Evolutionary conservation across 1,284 basidiomycete genomes (phyloP).

Genomic region (Pterulicium gracile): DNA sequence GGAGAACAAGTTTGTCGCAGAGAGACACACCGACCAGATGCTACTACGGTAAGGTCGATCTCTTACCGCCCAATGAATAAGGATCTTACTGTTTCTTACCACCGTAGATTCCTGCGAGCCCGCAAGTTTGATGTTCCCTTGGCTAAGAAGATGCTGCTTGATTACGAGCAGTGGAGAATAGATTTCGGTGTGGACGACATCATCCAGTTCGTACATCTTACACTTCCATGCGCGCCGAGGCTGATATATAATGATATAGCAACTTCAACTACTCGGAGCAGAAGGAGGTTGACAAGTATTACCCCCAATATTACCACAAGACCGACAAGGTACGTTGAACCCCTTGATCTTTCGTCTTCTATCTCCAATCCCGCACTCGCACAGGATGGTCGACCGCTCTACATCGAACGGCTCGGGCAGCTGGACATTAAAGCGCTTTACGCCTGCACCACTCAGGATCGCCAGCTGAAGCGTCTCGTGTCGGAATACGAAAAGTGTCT

Average conservation of each 20-base stretch:
- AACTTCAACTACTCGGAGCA: slow-evolving; percentile 88
- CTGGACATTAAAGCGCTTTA: slow-evolving; percentile 84
- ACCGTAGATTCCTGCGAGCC: slow-evolving; percentile 71
- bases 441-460: slow-evolving; percentile 74
- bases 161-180: slow-evolving; percentile 85
- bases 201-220: slow-evolving; percentile 45
- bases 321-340: slow-evolving; percentile 65
- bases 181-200: slow-evolving; percentile 86
- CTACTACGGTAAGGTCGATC: slow-evolving; percentile 48
- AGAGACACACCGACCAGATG: slow-evolving; percentile 73
- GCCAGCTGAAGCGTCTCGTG: slow-evolving; percentile 85
- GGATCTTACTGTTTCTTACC: slow-evolving; percentile 6
- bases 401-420: slow-evolving; percentile 89
- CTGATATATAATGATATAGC: slow-evolving; percentile 37
- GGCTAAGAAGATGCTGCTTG: slow-evolving; percentile 79
- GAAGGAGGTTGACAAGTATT: slow-evolving; percentile 79
- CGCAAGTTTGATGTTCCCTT: slow-evolving; percentile 83
- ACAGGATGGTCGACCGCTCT: slow-evolving; percentile 91
- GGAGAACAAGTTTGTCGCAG: slow-evolving; percentile 50
- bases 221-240: slow-evolving; percentile 5
- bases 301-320: slow-evolving; percentile 96
- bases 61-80: background rate
- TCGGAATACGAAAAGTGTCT: slow-evolving; percentile 92
- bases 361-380: background rate
- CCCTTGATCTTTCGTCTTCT: background rate